A percentile compares a stretch with the other conserved stretches of the same genome.
phyloP scores from a whole-genome alignment of 2,329 filamentous ascomycete genomes.

The Simplicillium aogashimaense region DNA sequence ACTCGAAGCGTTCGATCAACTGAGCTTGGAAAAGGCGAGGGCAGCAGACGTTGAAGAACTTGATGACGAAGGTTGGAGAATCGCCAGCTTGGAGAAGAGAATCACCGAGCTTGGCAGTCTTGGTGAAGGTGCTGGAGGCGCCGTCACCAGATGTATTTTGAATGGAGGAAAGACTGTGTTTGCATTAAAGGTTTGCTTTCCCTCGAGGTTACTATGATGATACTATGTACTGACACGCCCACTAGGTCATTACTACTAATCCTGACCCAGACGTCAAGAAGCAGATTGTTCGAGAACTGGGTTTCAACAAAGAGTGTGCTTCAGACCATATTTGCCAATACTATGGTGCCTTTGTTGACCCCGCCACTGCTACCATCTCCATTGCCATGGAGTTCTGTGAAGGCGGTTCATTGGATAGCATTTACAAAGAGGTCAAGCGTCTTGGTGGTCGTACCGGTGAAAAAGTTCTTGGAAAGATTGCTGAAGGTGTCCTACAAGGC shows the following conservation, averaged over 20 bases:
- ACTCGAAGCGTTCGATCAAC: slow-evolving; percentile 67
- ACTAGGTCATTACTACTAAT: slow-evolving; percentile 91
- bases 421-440: slow-evolving; percentile 95
- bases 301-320: slow-evolving; percentile 95
- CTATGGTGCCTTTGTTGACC: slow-evolving; percentile 94
- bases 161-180: slow-evolving; percentile 91
- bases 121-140: slow-evolving; percentile 90
- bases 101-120: slow-evolving; percentile 83
- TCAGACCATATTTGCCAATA: slow-evolving; percentile 96
- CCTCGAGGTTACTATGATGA: slow-evolving; percentile 5
- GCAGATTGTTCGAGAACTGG: slow-evolving; percentile 90
- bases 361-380: slow-evolving; percentile 90
- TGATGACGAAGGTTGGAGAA: slow-evolving; percentile 90
- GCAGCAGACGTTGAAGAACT: slow-evolving; percentile 87
- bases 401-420: slow-evolving; percentile 88
- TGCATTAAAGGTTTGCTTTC: slow-evolving; percentile 69
- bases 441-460: slow-evolving; percentile 90
- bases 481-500: slow-evolving; percentile 87
- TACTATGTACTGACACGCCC: slow-evolving; percentile 7
- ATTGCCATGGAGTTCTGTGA: slow-evolving; percentile 99
- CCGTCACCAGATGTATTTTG: slow-evolving; percentile 82
- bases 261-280: slow-evolving; percentile 97
- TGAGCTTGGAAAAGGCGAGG: slow-evolving; percentile 72
- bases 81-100: slow-evolving; percentile 78
- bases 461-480: slow-evolving; percentile 93